Base-by-base conservation (phyloP, 768 basidiomycete species). In the Rhodosporidiobolus sp. region DNA sequence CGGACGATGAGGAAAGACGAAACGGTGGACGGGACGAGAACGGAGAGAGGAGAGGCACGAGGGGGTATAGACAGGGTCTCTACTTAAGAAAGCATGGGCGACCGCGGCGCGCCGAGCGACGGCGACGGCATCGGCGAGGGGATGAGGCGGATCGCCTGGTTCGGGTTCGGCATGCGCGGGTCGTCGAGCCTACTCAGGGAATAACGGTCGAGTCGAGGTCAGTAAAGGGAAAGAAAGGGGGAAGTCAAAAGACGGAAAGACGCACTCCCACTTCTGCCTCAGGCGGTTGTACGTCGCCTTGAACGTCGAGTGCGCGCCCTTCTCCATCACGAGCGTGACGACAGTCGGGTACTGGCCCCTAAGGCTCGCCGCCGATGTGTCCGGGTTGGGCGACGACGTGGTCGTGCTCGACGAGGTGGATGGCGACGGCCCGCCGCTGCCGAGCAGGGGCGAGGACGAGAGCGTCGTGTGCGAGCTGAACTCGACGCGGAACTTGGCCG, bases 401-500 rank as follows among this genome's bases (percentile, higher is more conserved):
- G 61, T 52, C 34, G 45, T 63, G 28, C 46, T 45, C 14, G 61
- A 35, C 45, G n/a, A n/a, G n/a, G 32, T 62, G 16, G 48, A 20
- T 3, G 30, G 35, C 24, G 26, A 17, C 3, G 46, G 53, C 45
- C 48, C 60, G 43, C 52, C n/a, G n/a, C n/a, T 24, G 38, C 68
- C 60, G 46, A 59, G 54, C 19, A 55, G 17, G 2, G 74, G 67
- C 20, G 70, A 69, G 6, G 45, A 30, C n/a, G 68, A 55, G 24
- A 59, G 48, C 30, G 72, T 53, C 72, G 77, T 81, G 48, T 76
- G 77, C 70, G 77, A 55, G 61, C 76, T 86, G 76, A 94, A 83
- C 79, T 95, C 92, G 48, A 94, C 89, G 67, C 89, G 86, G 83
- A 98, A 97, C 75, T 87, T 87, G 49, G 89, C 88, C 30, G 87